Evolutionary conservation across 192 early-diverging fungal species (phyloP).

Genomic region (Umbelopsis isabellina): DNA sequence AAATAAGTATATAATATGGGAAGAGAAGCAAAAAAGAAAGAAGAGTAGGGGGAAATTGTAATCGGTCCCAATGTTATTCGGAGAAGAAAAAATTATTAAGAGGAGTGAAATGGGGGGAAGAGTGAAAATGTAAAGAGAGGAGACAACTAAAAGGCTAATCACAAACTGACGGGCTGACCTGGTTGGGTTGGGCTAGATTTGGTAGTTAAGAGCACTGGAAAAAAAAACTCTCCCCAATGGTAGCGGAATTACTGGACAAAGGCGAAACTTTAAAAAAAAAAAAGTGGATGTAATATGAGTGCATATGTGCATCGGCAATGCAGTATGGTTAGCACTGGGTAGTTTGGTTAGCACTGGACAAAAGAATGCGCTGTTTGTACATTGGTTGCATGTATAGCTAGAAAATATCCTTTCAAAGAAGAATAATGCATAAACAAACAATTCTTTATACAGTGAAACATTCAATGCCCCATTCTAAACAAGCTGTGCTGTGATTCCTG

Average conservation of each 20-base stretch:
- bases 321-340: too few relatives aligned
- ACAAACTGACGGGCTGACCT: slow-evolving; percentile 8
- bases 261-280: slow-evolving; percentile 21
- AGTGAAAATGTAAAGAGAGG: background rate
- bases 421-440: too few relatives aligned
- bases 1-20: background rate
- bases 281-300: background rate
- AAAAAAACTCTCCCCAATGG: slow-evolving; percentile 1
- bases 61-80: background rate
- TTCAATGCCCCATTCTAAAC: too few relatives aligned
- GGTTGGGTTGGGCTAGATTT: slow-evolving; percentile 14
- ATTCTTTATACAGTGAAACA: too few relatives aligned
- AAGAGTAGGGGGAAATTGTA: slow-evolving; percentile 5
- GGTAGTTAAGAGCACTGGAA: background rate
- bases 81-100: background rate
- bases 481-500: too few relatives aligned
- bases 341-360: too few relatives aligned
- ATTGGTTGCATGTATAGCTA: too few relatives aligned
- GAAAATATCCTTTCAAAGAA: too few relatives aligned
- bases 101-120: background rate
- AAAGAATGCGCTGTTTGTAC: too few relatives aligned
- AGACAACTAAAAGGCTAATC: background rate
- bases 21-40: background rate
- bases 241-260: slow-evolving; percentile 14
- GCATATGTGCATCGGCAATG: too few relatives aligned